Evolutionary conservation across 169 alveolate species (phyloP), one percentile per base, ranked within the genome.

Genomic region (Pseudocohnilembus persalinus): DNA sequence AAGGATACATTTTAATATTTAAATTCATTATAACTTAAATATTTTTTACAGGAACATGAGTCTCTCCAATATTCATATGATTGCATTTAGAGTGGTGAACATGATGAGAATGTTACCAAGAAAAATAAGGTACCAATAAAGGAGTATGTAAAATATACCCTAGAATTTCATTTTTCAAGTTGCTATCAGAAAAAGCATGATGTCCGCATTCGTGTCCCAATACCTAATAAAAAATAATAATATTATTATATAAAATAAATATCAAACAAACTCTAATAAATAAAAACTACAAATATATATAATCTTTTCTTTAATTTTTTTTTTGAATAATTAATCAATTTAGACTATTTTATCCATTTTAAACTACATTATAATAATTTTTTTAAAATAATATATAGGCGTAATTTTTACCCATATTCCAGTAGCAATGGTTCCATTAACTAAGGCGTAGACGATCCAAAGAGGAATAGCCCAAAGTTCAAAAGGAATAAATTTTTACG

Each of bases 161-260:
- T 77, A 92, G 88, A 28, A 31, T 72, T 32, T 90, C 92, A 76
- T 92, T 90, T 74, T 87, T 73, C 84, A 82, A 68, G 74, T 75
- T 73, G 73, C 72, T 80, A 29, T 89, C 87, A n/a, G 91, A 84
- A 81, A 89, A 92, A 35, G 95, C 93, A 30, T 81, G 81, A 88
- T 92, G 95, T 64, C 95, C 95, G 74, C 95, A 92, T 83, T 92
- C 95, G 73, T 84, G 91, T 65, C 93, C 95, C 74, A 92, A 76
- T 63, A 86, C 87, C 90, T 83, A 68, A 72, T 72, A 82, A 29
- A 6, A 73, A n/a, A n/a, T n/a, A n/a, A n/a, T n/a, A n/a, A n/a
- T n/a, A n/a, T n/a, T n/a, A n/a, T n/a, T n/a, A n/a, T n/a, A n/a
- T n/a, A n/a, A n/a, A n/a, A n/a, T n/a, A n/a, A n/a, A n/a, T n/a